Base-by-base conservation (phyloP, 1,139 yeast species). In the Zygoascus hellenicus region DNA sequence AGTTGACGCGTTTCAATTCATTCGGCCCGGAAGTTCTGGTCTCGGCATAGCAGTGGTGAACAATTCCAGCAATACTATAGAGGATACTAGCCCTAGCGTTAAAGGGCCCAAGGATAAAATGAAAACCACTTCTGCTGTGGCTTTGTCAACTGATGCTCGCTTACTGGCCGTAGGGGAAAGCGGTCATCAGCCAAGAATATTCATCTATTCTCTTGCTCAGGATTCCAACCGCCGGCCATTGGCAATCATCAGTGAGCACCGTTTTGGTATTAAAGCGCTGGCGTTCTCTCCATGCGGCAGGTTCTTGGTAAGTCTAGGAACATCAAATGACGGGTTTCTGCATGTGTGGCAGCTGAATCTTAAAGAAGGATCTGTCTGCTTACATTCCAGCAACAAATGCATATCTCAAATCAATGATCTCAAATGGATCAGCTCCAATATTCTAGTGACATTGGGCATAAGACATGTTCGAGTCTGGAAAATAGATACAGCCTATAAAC, bases 161-260 rank as follows among this genome's bases (percentile, higher is more conserved):
- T 54, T 77, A 10, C 60, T 83, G 39, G 88, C 87, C 0, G 76
- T 80, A 5, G 90, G 89, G 1, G 89, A 83, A 58, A 63, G 71
- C 0, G 89, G 89, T 0, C 79, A 80, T 53, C 78, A 74, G 51
- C 89, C 90, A 0, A 65, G 87, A 28, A 71, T 83, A 2, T 64
- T 81, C 31, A 58, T 83, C 6, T 83, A 75, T 57, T 79, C 86
- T 2, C 63, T 78, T 10, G 83, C 84, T 0, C 67, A 72, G 0
- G 58, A 54, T 16, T 42, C 59, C 2, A 72, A 76, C 47, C 69
- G 65, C 11, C 55, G 65, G n/a, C 86, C 87, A 0, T 59, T 80
- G 9, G 75, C 77, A 6, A 65, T 73, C 13, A 73, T 81, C 2
- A 64, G 70, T 47, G 87, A 81, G 53, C 90, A 83, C 61, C 68